A percentile compares a stretch with the other conserved stretches of the same genome.
Conservation (phyloP, 2,329 filamentous ascomycete species). For the Colletotrichum gloeosporioides region DNA sequence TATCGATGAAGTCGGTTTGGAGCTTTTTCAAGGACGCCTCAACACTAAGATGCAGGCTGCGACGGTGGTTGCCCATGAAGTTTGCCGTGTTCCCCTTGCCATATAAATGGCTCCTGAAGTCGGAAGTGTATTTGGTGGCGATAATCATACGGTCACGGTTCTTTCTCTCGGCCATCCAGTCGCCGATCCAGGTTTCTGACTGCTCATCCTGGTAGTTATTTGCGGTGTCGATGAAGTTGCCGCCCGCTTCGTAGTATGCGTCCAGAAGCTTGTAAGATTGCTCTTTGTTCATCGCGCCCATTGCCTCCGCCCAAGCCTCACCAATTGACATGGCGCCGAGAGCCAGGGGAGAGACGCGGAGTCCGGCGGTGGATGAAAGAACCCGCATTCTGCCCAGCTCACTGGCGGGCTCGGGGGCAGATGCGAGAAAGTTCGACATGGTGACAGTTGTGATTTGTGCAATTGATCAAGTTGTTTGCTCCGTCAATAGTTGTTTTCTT, state of each 20-base stretch:
- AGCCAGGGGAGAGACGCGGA: slow-evolving; percentile 57
- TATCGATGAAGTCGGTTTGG: slow-evolving; percentile 48
- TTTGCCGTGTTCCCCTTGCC: slow-evolving; percentile 46
- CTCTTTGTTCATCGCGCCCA: slow-evolving; percentile 62
- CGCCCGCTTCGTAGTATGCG: slow-evolving; percentile 60
- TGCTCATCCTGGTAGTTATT: slow-evolving; percentile 64
- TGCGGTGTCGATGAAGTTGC: slow-evolving; percentile 73
- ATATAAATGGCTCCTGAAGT: slow-evolving; percentile 43
- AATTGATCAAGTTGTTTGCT: background rate
- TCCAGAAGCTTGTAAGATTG: slow-evolving; percentile 63
- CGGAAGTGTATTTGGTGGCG: slow-evolving; percentile 61
- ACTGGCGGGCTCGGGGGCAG: slow-evolving; percentile 45
- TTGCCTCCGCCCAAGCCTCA: slow-evolving; percentile 44
- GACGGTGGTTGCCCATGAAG: slow-evolving; percentile 47
- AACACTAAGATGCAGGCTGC: slow-evolving; percentile 45
- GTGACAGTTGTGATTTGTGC: background rate
- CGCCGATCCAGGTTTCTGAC: slow-evolving; percentile 63
- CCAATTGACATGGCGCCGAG: slow-evolving; percentile 61
- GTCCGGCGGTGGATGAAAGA: slow-evolving; percentile 52
- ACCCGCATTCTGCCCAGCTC: slow-evolving; percentile 58
- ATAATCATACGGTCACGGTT: slow-evolving; percentile 60
- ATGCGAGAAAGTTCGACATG: slow-evolving; percentile 14
- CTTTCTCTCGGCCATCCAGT: slow-evolving; percentile 55
- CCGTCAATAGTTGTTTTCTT: background rate
- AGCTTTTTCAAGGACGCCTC: slow-evolving; percentile 49